These are phyloP conservation scores for Aspergillus leporis DNA, from an alignment of 495 filamentous ascomycete species.

Conservation along the genomic window DNA sequence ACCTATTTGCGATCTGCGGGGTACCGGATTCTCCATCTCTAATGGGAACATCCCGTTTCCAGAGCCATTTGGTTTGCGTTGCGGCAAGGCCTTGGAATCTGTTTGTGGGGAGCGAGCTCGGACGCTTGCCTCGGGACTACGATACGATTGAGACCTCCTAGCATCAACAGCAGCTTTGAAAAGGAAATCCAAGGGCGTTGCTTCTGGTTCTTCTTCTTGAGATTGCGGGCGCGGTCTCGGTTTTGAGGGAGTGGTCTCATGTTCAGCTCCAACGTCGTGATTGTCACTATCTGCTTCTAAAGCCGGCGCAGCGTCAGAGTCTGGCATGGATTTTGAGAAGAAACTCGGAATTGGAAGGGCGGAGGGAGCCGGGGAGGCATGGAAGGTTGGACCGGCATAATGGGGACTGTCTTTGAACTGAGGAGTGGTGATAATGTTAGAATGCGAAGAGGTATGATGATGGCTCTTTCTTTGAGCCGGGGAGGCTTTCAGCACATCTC, in stretches of 20 bases:
- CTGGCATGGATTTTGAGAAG: constrained; percentile 76
- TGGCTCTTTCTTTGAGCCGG: constrained; percentile 29
- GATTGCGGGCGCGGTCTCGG: constrained; percentile 28
- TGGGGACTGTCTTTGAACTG: constrained; percentile 52
- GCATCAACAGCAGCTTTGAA: constrained; percentile 83
- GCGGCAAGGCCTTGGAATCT: constrained; percentile 30
- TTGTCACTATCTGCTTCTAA: constrained; percentile 41
- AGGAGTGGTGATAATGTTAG: constrained; percentile 44
- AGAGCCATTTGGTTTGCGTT: constrained; percentile 37
- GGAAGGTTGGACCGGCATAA: constrained; percentile 94
- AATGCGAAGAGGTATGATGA: constrained; percentile 36
- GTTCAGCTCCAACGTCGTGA: constrained; percentile 34
- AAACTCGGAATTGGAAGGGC: constrained; percentile 93
- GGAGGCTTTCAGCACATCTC: constrained; percentile 30
- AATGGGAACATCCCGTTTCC: constrained; percentile 60
- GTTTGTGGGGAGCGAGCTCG: constrained; percentile 37
- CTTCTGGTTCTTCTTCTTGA: constrained; percentile 44
- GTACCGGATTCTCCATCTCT: constrained; percentile 60
- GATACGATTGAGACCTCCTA: constrained; percentile 38
- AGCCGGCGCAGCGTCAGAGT: constrained; percentile 43
- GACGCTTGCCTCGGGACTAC: constrained; percentile 47
- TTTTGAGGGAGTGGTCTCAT: constrained; percentile 46
- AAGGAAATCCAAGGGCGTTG: constrained; percentile 83
- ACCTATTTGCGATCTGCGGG: constrained; percentile 49
- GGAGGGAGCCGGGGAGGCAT: constrained; percentile 89